Conservation (phyloP, 805 yeast species). For the Nakazawaea molendinolei region DNA sequence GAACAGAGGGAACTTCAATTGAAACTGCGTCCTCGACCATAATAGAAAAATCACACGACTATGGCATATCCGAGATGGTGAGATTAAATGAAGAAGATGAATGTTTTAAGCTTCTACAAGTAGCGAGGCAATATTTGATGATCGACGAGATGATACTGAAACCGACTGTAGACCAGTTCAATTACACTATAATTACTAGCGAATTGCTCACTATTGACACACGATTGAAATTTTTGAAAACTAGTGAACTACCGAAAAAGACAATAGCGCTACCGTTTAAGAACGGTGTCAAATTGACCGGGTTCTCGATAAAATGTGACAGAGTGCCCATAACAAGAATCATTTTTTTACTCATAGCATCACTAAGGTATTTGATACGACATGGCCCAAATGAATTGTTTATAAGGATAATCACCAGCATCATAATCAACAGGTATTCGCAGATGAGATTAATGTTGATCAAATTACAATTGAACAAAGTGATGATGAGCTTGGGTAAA, state of each 20-base stretch:
- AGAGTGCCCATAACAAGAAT: not conserved
- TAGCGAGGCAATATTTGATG: conserved; percentile 1
- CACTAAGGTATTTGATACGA: conserved; percentile 1
- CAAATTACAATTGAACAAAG: conserved; percentile 1
- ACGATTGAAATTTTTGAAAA: conserved; percentile 1
- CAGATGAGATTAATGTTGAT: not conserved
- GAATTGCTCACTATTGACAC: conserved; percentile 3
- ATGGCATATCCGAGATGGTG: not conserved
- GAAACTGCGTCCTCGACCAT: conserved; percentile 6
- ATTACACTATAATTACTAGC: conserved; percentile 5
- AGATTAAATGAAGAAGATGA: not conserved
- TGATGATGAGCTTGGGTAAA: not conserved
- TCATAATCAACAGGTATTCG: not conserved
- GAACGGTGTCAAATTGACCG: not conserved
- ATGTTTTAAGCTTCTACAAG: not conserved
- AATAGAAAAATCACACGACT: no score
- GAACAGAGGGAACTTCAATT: not conserved
- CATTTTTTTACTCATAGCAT: not conserved
- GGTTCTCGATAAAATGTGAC: not conserved
- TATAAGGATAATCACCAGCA: not conserved
- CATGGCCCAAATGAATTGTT: not conserved
- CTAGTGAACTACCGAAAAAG: not conserved
- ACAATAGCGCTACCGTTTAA: not conserved
- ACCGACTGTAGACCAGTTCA: conserved; percentile 4
- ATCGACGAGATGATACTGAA: not conserved